Base-by-base conservation (phyloP, 768 basidiomycete genomes). In the Psilocybe tampanensis region DNA sequence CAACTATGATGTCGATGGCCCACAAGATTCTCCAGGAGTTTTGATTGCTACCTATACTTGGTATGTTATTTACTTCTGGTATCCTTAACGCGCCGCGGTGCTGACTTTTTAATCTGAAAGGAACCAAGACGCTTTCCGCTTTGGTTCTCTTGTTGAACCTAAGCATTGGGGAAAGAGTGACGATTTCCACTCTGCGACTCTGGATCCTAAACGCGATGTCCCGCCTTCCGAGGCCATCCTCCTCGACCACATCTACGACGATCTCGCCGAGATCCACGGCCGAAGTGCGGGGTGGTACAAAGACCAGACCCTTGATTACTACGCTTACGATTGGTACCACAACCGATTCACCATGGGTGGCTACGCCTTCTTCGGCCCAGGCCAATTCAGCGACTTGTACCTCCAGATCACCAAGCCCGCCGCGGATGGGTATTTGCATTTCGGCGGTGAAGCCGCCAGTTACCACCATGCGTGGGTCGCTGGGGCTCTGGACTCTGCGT, bases 381-480 rank as follows among this genome's bases (percentile, higher is more conserved):
- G 56, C 18, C 50, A 57, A 15, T 57, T 57, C 50, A 45, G 44
- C 19, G 56, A 57, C 42, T 43, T 57, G 8, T 57, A 57, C 24
- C 24, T 45, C 4, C 22, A 52, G n/a, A 52, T 57, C n/a, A 57
- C 43, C 44, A 51, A 52, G 15, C 56, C 56, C 3, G 56, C 50
- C 32, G 43, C 56, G 2, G 50, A 57, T 22, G 49, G 50, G n/a
- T 52, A 52, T 24, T 44, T 57, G 13, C 56, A 57, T 22, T 57
- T 57, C 22, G 56, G 49, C 2, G 56, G 56, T 8, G 56, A 57
- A 41, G 56, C 56, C 1, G 36, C 50, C 12, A 57, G 56, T 32
- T 33, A 43, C 44, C 56, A 52, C 36, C 56, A 57, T 17, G 56
- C 56, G n/a, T 57, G 56, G 56, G 50, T 57, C n/a, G 56, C 44